Evolutionary conservation across 257 asterid genomes (phyloP).

Genomic region (Capsicum pubescens): DNA sequence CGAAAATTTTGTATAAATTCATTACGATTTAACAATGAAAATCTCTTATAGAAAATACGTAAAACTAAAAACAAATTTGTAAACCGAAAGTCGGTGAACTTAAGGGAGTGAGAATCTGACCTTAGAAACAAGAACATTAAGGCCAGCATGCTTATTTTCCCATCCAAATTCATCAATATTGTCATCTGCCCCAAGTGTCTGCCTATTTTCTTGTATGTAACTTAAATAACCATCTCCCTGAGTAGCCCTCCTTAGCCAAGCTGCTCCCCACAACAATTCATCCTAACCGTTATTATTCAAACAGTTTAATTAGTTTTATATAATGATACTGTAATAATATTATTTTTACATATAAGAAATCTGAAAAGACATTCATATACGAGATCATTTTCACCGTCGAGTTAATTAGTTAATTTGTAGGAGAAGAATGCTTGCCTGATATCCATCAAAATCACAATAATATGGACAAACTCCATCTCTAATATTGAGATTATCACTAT

Average conservation of each 20-base stretch:
- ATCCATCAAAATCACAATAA: constrained; percentile 96
- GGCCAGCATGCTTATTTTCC: constrained; percentile 98
- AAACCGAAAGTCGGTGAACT: neutral
- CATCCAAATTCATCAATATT: constrained; percentile 92
- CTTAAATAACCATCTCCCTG: constrained; percentile 65
- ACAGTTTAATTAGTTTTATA: neutral
- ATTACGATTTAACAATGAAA: too few species aligned
- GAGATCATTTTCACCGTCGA: too few species aligned
- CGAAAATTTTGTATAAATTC: too few species aligned
- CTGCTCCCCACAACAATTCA: constrained; percentile 98
- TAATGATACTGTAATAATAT: too few species aligned
- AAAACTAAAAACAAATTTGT: too few species aligned
- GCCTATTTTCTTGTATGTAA: constrained; percentile 80
- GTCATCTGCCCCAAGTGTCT: constrained; percentile 89
- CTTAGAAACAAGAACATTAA: constrained; percentile 89
- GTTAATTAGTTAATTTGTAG: neutral
- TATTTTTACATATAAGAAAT: too few species aligned
- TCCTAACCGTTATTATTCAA: constrained; percentile 49
- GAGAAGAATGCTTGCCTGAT: constrained; percentile 59
- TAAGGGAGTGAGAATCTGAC: constrained; percentile 36
- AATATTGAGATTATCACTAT: constrained; percentile 74
- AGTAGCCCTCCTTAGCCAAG: constrained; percentile 92
- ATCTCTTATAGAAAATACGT: too few species aligned
- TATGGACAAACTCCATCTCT: constrained; percentile 82
- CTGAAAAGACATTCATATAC: too few species aligned